A percentile compares a stretch with the other conserved stretches of the same genome.
Conservation (phyloP, 345 rosid species). For the Toxicodendron radicans region DNA sequence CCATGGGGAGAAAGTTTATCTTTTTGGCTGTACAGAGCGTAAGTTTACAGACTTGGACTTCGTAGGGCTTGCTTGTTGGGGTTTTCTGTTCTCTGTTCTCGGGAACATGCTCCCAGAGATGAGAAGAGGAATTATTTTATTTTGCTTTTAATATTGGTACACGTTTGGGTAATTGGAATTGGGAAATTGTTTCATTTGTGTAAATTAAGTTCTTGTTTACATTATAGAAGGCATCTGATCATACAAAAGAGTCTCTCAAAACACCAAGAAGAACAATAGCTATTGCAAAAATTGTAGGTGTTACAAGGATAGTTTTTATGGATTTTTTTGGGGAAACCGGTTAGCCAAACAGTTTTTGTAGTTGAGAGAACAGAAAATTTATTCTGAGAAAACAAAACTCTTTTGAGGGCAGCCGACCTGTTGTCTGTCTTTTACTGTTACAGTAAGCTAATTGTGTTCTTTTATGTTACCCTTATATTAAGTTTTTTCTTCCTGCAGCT, state of each 20-base stretch:
- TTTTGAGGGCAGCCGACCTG: no score
- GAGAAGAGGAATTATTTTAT: background rate
- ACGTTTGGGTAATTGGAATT: background rate
- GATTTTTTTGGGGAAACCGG: no score
- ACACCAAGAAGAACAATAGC: no score
- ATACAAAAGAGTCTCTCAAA: no score
- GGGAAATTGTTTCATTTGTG: background rate
- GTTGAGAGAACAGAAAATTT: no score
- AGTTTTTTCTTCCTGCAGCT: conserved; percentile 56
- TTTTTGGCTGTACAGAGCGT: conserved; percentile 95
- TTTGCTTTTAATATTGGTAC: background rate
- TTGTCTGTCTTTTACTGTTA: background rate
- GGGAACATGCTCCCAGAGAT: background rate
- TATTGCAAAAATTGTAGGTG: no score
- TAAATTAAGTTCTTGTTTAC: no score
- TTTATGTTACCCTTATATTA: conserved; percentile 1
- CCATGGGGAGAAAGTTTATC: conserved; percentile 67
- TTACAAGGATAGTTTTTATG: no score
- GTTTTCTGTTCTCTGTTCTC: conserved; percentile 10
- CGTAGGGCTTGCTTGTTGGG: background rate
- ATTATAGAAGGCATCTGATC: no score
- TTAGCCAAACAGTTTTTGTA: no score
- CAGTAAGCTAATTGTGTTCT: background rate
- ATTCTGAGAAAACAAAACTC: no score
- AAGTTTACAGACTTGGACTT: conserved; percentile 33